Percentiles rank a stretch among this genome's conserved stretches.
These are phyloP conservation scores for Hanseniaspora lindneri DNA, from an alignment of 805 yeast genomes.

Conservation along the genomic window DNA sequence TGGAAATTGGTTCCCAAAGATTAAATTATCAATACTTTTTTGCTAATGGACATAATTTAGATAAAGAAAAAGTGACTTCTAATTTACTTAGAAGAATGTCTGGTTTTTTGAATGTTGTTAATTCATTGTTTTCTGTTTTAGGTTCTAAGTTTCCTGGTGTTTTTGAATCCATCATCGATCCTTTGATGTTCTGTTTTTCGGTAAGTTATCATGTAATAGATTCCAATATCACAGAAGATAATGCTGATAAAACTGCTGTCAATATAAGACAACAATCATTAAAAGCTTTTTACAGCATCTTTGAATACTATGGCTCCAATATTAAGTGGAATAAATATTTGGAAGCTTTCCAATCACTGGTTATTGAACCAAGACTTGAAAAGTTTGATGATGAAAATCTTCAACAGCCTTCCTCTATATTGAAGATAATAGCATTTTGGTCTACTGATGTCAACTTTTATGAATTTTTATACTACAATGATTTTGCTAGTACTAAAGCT, in stretches of 20 bases:
- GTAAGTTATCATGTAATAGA: conserved; percentile 39
- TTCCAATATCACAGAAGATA: conserved; percentile 19
- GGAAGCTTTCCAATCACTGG: conserved; percentile 37
- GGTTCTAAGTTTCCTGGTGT: conserved; percentile 45
- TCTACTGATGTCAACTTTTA: conserved; percentile 36
- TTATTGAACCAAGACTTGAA: conserved; percentile 54
- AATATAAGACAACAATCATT: conserved; percentile 55
- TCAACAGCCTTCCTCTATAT: conserved; percentile 69
- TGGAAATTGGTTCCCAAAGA: conserved; percentile 49
- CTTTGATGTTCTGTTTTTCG: conserved; percentile 45
- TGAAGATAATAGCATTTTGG: conserved; percentile 55
- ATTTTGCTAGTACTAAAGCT: conserved; percentile 43
- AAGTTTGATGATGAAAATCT: conserved; percentile 65
- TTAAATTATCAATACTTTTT: conserved; percentile 34
- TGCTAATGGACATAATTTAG: conserved; percentile 20
- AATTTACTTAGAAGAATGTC: conserved; percentile 37
- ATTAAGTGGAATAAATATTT: conserved; percentile 48
- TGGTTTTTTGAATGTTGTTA: conserved; percentile 48
- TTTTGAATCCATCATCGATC: conserved; percentile 41
- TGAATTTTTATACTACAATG: conserved; percentile 44
- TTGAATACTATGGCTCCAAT: conserved; percentile 39
- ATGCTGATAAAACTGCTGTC: conserved; percentile 39
- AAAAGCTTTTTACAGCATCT: conserved; percentile 48
- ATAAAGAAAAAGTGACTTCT: conserved; percentile 24
- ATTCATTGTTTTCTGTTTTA: conserved; percentile 31